Evolutionary conservation across 108 stramenopile genomes (phyloP).

Genomic region (Seminavis robusta): DNA sequence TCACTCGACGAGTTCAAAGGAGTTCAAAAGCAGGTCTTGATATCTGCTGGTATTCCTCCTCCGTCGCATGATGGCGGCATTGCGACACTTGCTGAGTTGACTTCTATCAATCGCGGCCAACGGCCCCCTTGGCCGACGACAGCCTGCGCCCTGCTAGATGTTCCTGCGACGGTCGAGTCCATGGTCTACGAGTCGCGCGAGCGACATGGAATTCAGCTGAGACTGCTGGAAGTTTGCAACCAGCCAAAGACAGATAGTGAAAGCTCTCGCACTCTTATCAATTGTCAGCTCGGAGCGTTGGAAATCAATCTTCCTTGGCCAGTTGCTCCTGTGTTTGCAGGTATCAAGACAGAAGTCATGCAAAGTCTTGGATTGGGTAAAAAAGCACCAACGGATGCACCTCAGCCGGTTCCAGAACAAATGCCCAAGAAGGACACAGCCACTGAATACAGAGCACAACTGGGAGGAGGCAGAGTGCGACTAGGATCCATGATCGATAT

Average conservation of each 20-base stretch:
- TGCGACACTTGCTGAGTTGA: background rate
- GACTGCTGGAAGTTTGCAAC: slow-evolving; percentile 18
- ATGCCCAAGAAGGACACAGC: background rate
- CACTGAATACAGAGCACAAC: slow-evolving; percentile 16
- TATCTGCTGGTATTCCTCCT: slow-evolving; percentile 28
- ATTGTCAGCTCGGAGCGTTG: slow-evolving; percentile 21
- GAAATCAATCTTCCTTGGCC: slow-evolving; percentile 17
- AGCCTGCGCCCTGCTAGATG: slow-evolving; percentile 51
- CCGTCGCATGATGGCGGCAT: too few species aligned
- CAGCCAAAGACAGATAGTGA: slow-evolving; percentile 20
- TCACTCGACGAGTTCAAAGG: slow-evolving; percentile 49
- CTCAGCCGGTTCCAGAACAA: background rate
- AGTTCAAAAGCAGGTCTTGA: slow-evolving; percentile 23
- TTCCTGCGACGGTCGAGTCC: slow-evolving; percentile 47
- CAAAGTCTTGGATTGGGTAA: too few species aligned
- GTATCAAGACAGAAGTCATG: too few species aligned
- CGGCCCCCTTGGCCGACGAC: slow-evolving; percentile 56
- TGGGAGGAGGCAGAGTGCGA: slow-evolving; percentile 41
- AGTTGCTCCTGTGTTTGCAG: too few species aligned
- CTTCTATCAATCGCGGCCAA: background rate
- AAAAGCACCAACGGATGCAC: background rate
- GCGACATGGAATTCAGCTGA: slow-evolving; percentile 36
- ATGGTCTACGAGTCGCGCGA: slow-evolving; percentile 20
- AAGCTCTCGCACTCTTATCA: slow-evolving; percentile 5
- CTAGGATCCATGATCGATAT: slow-evolving; percentile 42